These are phyloP conservation scores for Boletales sp. DNA, from an alignment of 768 basidiomycete species.

Conservation along the genomic window DNA sequence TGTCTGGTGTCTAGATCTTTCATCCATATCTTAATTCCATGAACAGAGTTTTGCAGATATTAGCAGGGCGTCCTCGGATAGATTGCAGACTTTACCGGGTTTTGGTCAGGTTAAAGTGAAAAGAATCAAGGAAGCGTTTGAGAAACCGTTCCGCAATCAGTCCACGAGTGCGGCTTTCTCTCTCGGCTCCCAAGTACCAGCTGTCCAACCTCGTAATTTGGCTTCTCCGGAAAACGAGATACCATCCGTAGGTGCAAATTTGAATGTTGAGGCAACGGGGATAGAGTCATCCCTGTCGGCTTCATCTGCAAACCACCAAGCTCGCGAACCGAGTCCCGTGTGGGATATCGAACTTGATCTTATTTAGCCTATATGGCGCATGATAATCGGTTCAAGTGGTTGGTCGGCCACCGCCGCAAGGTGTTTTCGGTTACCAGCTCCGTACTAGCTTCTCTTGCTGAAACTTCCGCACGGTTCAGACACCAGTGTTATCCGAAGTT, in stretches of 20 bases:
- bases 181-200: constrained; percentile 23
- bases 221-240: not conserved
- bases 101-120: constrained; percentile 93
- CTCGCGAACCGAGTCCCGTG: constrained; percentile 50
- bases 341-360: constrained; percentile 76
- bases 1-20: constrained; percentile 24
- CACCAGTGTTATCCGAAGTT: no score
- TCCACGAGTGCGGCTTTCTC: constrained; percentile 46
- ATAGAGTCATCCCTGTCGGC: constrained; percentile 13
- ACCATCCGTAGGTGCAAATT: not conserved
- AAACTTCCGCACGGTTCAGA: no score
- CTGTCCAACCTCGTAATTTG: not conserved
- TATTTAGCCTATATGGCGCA: constrained; percentile 18
- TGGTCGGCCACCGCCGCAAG: no score
- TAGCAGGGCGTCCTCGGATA: constrained; percentile 64
- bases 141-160: constrained; percentile 77
- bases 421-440: no score
- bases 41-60: constrained; percentile 83
- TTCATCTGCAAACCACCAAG: constrained; percentile 9
- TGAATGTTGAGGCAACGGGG: constrained; percentile 15
- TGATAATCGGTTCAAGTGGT: no score
- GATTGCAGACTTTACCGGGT: constrained; percentile 82
- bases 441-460: no score
- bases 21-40: constrained; percentile 2
- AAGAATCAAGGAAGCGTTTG: constrained; percentile 87